A percentile compares a stretch with the other conserved stretches of the same genome.
These are phyloP conservation scores for Huntiella bhutanensis DNA, from an alignment of 2,329 filamentous ascomycete genomes.

Conservation along the genomic window DNA sequence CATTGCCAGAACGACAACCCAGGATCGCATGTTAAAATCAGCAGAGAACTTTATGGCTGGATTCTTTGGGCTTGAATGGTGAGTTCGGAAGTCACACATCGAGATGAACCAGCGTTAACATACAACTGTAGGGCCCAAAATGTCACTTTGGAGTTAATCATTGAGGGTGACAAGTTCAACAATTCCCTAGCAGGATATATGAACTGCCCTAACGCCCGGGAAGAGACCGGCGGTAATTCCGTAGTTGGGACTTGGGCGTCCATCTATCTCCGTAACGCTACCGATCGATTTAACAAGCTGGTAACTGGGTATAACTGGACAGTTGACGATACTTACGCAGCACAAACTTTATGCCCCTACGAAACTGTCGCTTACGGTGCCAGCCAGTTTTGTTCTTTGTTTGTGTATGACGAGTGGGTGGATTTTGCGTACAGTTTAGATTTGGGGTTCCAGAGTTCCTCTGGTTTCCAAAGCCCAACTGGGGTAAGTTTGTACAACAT, in stretches of 20 bases:
- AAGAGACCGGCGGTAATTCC: slow-evolving; percentile 30
- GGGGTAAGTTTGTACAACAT: slow-evolving; percentile 24
- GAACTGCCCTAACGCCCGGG: slow-evolving; percentile 43
- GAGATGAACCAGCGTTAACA: neutral
- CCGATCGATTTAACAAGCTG: slow-evolving; percentile 36
- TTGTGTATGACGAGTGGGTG: slow-evolving; percentile 57
- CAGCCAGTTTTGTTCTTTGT: slow-evolving; percentile 54
- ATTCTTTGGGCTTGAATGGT: slow-evolving; percentile 59
- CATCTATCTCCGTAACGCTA: slow-evolving; percentile 48
- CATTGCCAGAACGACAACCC: slow-evolving; percentile 55
- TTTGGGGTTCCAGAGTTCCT: slow-evolving; percentile 41
- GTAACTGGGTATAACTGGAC: slow-evolving; percentile 44
- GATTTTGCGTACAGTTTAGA: slow-evolving; percentile 55
- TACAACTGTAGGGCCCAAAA: slow-evolving; percentile 36
- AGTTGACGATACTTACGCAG: slow-evolving; percentile 41
- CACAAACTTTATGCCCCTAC: slow-evolving; percentile 57
- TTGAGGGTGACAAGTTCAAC: slow-evolving; percentile 45
- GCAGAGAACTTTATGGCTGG: slow-evolving; percentile 64
- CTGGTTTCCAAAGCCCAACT: slow-evolving; percentile 43
- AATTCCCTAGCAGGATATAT: slow-evolving; percentile 51
- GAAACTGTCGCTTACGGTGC: slow-evolving; percentile 62
- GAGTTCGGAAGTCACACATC: slow-evolving; percentile 8
- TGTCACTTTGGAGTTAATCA: slow-evolving; percentile 52
- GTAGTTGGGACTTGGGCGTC: slow-evolving; percentile 40
- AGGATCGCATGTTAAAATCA: slow-evolving; percentile 59